These are phyloP conservation scores for Kodamaea lidongshanica DNA, from an alignment of 805 yeast species.

Conservation along the genomic window DNA sequence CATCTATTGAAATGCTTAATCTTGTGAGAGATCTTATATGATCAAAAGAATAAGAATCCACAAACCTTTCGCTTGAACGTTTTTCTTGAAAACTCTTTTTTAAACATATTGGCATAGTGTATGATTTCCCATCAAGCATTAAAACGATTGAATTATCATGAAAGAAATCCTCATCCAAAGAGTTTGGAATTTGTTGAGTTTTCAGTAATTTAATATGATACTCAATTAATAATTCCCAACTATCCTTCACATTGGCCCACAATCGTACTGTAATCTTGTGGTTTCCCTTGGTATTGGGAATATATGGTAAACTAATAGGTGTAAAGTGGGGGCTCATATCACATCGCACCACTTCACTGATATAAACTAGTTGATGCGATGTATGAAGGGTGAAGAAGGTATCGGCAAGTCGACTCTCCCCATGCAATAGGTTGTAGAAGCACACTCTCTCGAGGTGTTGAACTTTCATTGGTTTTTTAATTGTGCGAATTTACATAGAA, in stretches of 20 bases:
- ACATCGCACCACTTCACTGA: constrained; percentile 24
- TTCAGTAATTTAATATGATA: background rate
- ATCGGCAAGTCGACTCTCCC: no score
- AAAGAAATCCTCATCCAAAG: constrained; percentile 11
- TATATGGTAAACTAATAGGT: constrained; percentile 20
- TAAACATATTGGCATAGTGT: constrained; percentile 13
- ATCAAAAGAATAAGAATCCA: constrained; percentile 25
- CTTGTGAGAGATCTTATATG: constrained; percentile 22
- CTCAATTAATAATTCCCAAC: background rate
- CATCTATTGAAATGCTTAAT: constrained; percentile 22
- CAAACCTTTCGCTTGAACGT: constrained; percentile 1
- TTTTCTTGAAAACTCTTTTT: constrained; percentile 1
- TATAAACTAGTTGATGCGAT: constrained; percentile 19
- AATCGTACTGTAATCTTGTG: constrained; percentile 3
- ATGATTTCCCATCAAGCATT: constrained; percentile 16
- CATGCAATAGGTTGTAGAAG: no score
- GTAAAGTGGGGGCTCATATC: constrained; percentile 24
- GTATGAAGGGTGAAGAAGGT: constrained; percentile 24
- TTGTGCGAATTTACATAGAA: no score
- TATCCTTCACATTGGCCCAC: constrained; percentile 3
- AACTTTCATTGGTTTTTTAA: no score
- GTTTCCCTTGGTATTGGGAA: constrained; percentile 7
- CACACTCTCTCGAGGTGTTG: no score
- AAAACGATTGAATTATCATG: constrained; percentile 18
- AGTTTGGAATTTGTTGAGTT: constrained; percentile 1